These are phyloP conservation scores for Helicostylum pulchrum DNA, from an alignment of 192 early-diverging fungal species.

Conservation along the genomic window DNA sequence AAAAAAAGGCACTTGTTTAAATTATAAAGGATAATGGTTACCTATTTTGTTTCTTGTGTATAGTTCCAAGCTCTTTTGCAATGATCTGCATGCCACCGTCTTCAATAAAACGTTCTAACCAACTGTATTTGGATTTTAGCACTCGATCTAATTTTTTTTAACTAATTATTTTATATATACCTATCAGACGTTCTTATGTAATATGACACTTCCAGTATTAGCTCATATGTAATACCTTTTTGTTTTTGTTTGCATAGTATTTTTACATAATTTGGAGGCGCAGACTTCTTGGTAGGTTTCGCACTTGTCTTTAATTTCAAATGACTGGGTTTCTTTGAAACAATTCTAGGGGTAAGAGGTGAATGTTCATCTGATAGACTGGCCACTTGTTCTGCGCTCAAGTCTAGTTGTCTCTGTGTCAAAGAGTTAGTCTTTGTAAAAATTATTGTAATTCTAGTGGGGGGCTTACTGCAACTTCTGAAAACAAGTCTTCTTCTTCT, in stretches of 20 bases:
- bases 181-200: constrained; percentile 14
- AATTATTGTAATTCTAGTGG: background rate
- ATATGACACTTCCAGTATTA: constrained; percentile 15
- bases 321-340: constrained; percentile 3
- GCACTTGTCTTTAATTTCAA: background rate
- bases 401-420: constrained; percentile 1
- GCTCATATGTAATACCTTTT: constrained; percentile 15
- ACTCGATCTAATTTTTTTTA: background rate
- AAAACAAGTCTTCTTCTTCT: constrained; percentile 14
- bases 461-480: constrained; percentile 9
- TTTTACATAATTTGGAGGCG: constrained; percentile 16
- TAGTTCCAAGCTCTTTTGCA: constrained; percentile 56
- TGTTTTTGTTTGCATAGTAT: constrained; percentile 16
- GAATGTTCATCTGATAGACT: background rate
- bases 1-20: background rate
- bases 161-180: background rate
- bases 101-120: constrained; percentile 75
- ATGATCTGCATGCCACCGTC: constrained; percentile 67
- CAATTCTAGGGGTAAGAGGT: background rate
- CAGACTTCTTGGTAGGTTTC: constrained; percentile 3
- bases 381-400: constrained; percentile 7
- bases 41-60: constrained; percentile 53
- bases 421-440: background rate
- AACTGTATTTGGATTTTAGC: constrained; percentile 35
- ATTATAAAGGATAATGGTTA: constrained; percentile 20